Evolutionary conservation across 306 rosid genomes (phyloP), one percentile per base, ranked within the genome.

Genomic region (Inga oerstediana): DNA sequence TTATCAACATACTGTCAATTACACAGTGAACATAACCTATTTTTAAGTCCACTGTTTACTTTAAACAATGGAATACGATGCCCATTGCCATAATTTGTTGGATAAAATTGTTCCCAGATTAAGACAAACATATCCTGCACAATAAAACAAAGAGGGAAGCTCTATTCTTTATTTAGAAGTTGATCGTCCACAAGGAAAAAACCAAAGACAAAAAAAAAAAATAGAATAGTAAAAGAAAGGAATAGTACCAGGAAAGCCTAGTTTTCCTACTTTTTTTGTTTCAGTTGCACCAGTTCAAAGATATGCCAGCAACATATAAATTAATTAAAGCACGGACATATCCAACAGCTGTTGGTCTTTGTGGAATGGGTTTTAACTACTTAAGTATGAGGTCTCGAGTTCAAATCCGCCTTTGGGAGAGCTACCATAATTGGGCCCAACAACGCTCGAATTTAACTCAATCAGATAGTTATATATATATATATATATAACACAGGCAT

Each of bases 121-220:
- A 24, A 12, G 51, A 30, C 52, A 3, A 49, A 74, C 30, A 74
- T 24, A 9, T 34, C 16, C 75, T 49, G 15, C n/a, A 49, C 22
- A 9, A 75, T 56, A 52, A 34, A 9, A 56, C 65, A 49, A 17
- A 74, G 78, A 30, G 10, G 65, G 45, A 74, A 74, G 46, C 77
- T 48, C 14, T 27, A 46, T 49, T 48, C 43, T 49, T 46, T n/a
- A 20, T 43, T n/a, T 4, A 43, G 10, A 71, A 24, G 37, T 74
- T 74, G 65, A 16, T 51, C 20, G 9, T 69, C 74, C 32, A 39
- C 24, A 39, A 20, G 68, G 51, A 69, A 69, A 41, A 41, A 39
- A 41, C 51, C 58, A 72, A 19, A 44, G 56, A 44, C 10, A 5
- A 71, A 11, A 71, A 17, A 8, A 45, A 43, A 39, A 37, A 4